Evolutionary conservation across 2,329 filamentous ascomycete genomes (phyloP), one percentile per base, ranked within the genome.

Genomic region (Neurospora crassa): DNA sequence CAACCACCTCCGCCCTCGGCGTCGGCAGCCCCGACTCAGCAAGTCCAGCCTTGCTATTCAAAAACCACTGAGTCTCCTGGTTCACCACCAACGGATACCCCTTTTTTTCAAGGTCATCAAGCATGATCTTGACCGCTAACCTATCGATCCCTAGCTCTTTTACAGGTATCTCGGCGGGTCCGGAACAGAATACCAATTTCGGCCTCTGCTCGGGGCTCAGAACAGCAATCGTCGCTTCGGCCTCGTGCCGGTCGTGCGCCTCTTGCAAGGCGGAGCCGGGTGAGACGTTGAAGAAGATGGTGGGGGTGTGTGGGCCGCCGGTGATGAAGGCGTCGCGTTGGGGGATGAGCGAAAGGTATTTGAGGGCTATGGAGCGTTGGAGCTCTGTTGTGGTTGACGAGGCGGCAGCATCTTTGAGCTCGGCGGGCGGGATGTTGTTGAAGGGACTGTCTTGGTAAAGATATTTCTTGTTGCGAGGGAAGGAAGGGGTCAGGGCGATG

Each of bases 251-350:
- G 68, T 79, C 79, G 69, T 79, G 77, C 0, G 75, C 74, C n/a
- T 73, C 71, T 24, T 75, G 73, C 14, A 74, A 70, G 1, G 73
- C 67, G 0, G 75, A 72, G n/a, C 73, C 71, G 41, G 76, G 74
- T 40, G 40, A 34, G 47, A 77, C 72, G 68, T 79, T 75, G 73
- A 81, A 80, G 71, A 81, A 72, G 5, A 81, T 72, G 0, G 76
- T 76, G 0, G 77, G 72, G 0, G 76, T 74, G 7, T 74, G 68
- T 40, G 67, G 63, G 7, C 34, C 42, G 40, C 76, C 76, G 11
- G 74, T 68, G 67, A 80, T 78, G 72, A 82, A 82, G 45, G 79
- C 77, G 41, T 80, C 79, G n/a, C 78, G 77, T 71, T 81, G 80
- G 5, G 78, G 75, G n/a, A 81, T 76, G 6, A 81, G 73, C 7